A percentile compares a stretch with the other conserved stretches of the same genome.
phyloP scores from a whole-genome alignment of 257 asterid species.

The Eustoma russellianum region DNA sequence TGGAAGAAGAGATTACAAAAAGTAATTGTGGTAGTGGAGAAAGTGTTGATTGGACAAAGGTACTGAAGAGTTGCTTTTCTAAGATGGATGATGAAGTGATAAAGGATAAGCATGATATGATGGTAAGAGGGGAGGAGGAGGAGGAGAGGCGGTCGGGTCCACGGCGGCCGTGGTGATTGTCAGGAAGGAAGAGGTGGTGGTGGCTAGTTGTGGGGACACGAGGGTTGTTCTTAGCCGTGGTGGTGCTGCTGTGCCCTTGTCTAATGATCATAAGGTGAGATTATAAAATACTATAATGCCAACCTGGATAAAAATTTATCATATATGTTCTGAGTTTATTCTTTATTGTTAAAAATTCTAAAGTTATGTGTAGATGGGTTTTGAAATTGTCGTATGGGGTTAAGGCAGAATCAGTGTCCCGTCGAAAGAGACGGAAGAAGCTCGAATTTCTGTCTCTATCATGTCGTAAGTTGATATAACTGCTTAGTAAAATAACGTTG shows the following conservation, averaged over 20 bases:
- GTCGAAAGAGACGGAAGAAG: too few species aligned
- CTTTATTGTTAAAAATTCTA: too few species aligned
- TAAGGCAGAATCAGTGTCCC: too few species aligned
- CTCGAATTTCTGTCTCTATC: too few species aligned
- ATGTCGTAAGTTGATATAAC: too few species aligned
- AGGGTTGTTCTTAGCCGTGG: constrained; percentile 51
- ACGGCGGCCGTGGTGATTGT: constrained; percentile 49
- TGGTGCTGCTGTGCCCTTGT: constrained; percentile 33
- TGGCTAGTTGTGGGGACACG: constrained; percentile 61
- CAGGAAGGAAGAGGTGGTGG: constrained; percentile 43
- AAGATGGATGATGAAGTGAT: constrained; percentile 34
- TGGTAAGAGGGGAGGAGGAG: background rate
- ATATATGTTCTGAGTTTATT: too few species aligned
- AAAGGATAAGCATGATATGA: background rate
- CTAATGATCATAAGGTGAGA: constrained; percentile 42
- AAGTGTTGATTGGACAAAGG: constrained; percentile 30
- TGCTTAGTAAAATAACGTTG: too few species aligned
- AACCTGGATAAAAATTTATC: too few species aligned
- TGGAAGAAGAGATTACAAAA: background rate
- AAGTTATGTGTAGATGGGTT: too few species aligned
- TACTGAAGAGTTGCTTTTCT: constrained; percentile 30
- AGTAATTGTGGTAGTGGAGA: background rate
- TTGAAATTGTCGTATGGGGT: too few species aligned
- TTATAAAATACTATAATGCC: background rate
- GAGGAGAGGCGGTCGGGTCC: constrained; percentile 25